Evolutionary conservation across 345 rosid species (phyloP).

Genomic region (Eucalyptus regnans): DNA sequence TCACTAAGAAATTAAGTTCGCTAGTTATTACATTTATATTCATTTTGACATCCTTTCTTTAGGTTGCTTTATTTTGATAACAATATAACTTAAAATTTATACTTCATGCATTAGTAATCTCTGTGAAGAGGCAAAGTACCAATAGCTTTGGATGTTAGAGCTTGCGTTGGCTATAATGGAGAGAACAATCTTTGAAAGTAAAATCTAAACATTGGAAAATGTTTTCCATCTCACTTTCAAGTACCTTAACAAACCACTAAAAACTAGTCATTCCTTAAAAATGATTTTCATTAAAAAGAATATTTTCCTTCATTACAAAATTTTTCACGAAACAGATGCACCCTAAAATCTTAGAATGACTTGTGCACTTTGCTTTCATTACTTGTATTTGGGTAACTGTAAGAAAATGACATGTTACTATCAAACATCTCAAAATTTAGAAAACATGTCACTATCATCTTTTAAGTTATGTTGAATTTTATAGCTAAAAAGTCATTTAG

Average conservation of each 20-base stretch:
- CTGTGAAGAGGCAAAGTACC: too few species aligned
- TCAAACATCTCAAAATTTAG: neutral
- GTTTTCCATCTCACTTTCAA: neutral
- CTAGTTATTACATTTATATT: neutral
- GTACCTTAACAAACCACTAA: neutral
- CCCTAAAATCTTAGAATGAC: neutral
- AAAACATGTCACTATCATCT: neutral
- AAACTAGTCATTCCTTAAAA: neutral
- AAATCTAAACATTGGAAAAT: neutral
- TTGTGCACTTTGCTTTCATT: neutral
- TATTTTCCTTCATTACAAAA: too few species aligned
- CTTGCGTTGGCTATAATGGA: neutral
- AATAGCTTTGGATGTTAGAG: neutral
- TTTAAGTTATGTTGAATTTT: neutral
- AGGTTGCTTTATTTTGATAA: neutral
- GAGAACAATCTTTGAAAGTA: neutral
- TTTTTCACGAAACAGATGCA: rapidly evolving
- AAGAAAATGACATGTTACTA: neutral
- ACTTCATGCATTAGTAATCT: neutral
- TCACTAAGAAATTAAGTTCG: neutral
- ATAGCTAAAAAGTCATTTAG: neutral
- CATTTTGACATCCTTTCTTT: neutral
- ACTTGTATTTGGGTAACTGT: neutral
- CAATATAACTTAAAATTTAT: neutral
- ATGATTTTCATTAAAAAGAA: too few species aligned